Base-by-base conservation (phyloP, 345 rosid genomes). In the Citrus mangshanensis region DNA sequence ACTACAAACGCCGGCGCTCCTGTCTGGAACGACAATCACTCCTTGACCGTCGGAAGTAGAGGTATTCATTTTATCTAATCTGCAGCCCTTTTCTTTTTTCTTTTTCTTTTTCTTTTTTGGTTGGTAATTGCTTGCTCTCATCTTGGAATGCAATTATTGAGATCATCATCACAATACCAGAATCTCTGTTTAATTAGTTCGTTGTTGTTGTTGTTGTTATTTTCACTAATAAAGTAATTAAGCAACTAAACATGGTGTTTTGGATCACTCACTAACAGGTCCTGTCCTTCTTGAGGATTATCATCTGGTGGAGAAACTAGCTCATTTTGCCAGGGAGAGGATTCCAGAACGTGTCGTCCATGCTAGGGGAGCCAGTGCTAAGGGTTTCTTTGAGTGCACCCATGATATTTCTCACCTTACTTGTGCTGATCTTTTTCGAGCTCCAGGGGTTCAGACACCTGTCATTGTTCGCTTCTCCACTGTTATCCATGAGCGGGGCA, bases 301-400 rank as follows among this genome's bases (percentile, higher is more conserved):
- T 76, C 99, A 96, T 88, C 81, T 96, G 80, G 83, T 96, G 58
- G 98, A 96, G 84, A 96, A 96, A 85, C 78, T 96, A 34, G 98
- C 99, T 82, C 91, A 94, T 75, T 94, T 96, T 77, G 94, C 89
- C 64, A 89, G 99, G 82, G 98, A 96, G 87, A 68, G 99, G 72
- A 92, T 92, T 81, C 99, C 98, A 27, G 98, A 95, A 87, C 94
- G 99, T 76, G 95, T 95, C 22, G 99, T 95, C 82, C 98, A 95
- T 78, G 98, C 98, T 38, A 88, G 99, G 86, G 97, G 99, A 74
- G 99, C 94, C 58, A 95, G 99, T 84, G 98, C 98, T 10, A 95
- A 95, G 88, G 99, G 97, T 74, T 96, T 96, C 90, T 96, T 96
- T 79, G 97, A 96, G 89, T 95, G 91, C 80, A 94, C 98, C 59